These are phyloP conservation scores for Arabis hirsuta DNA, from an alignment of 345 rosid genomes.

Conservation along the genomic window DNA sequence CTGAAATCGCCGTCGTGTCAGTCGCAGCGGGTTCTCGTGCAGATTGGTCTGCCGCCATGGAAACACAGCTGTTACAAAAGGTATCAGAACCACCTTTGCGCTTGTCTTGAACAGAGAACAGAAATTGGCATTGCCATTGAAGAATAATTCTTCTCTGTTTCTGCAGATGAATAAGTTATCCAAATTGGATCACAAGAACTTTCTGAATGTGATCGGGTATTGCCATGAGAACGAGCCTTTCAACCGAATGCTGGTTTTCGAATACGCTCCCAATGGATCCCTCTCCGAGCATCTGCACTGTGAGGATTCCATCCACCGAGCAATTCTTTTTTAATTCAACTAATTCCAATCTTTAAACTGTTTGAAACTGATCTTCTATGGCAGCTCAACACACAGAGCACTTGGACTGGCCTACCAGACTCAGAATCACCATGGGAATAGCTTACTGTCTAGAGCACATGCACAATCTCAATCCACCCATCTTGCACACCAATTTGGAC, in stretches of 20 bases:
- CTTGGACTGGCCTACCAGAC: constrained; percentile 82
- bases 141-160: constrained; percentile 16
- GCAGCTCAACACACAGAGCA: constrained; percentile 87
- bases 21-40: constrained; percentile 50
- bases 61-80: constrained; percentile 75
- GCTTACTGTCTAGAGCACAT: constrained; percentile 92
- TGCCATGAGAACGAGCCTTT: constrained; percentile 88
- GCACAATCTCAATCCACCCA: constrained; percentile 82
- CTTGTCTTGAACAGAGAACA: constrained; percentile 12
- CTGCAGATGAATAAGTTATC: constrained; percentile 79
- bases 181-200: constrained; percentile 89
- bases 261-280: constrained; percentile 96
- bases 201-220: constrained; percentile 81
- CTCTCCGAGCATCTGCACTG: constrained; percentile 93
- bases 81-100: constrained; percentile 44
- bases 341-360: not conserved
- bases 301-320: constrained; percentile 45
- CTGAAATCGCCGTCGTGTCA: constrained; percentile 85
- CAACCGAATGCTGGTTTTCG: constrained; percentile 89
- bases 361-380: constrained; percentile 5
- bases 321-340: not conserved
- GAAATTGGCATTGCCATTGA: constrained; percentile 11
- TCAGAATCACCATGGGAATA: constrained; percentile 83
- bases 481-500: constrained; percentile 60
- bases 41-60: constrained; percentile 74